Percentiles rank a stretch among this genome's conserved stretches.
These are phyloP conservation scores for Pisolithus albus DNA, from an alignment of 768 basidiomycete genomes.

Conservation along the genomic window DNA sequence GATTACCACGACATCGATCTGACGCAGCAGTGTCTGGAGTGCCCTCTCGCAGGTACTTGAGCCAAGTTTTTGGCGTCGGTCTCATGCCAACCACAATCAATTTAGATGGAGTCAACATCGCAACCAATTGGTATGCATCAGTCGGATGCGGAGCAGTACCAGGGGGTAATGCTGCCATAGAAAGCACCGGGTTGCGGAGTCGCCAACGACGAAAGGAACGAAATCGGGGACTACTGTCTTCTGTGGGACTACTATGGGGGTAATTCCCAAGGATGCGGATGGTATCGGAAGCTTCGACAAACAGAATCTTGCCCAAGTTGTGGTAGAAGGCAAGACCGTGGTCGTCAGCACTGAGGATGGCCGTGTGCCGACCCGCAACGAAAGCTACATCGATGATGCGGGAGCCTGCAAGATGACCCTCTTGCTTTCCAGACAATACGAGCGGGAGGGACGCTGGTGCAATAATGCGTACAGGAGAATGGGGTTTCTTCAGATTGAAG, in stretches of 20 bases:
- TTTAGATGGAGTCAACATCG: conserved; percentile 84
- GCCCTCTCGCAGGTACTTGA: conserved; percentile 55
- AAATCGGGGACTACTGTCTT: conserved; percentile 12
- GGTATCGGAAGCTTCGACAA: conserved; percentile 91
- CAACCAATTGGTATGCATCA: conserved; percentile 74
- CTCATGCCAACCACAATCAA: conserved; percentile 90
- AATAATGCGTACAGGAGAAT: conserved; percentile 61
- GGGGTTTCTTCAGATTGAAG: conserved; percentile 70
- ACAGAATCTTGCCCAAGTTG: conserved; percentile 87
- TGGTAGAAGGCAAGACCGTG: conserved; percentile 92
- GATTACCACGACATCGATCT: conserved; percentile 51
- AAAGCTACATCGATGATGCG: conserved; percentile 80
- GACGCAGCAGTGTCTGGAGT: conserved; percentile 37
- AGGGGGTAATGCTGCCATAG: conserved; percentile 76
- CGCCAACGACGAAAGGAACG: conserved; percentile 39
- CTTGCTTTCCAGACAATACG: conserved; percentile 71
- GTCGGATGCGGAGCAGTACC: conserved; percentile 68
- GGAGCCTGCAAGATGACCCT: conserved; percentile 79
- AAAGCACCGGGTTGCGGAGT: conserved; percentile 61
- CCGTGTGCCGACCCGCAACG: conserved; percentile 87
- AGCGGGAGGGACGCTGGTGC: conserved; percentile 59
- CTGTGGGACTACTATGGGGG: conserved; percentile 39
- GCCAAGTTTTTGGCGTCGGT: conserved; percentile 90
- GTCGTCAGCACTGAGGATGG: conserved; percentile 86
- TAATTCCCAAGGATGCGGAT: conserved; percentile 92